These are phyloP conservation scores for Macrophomina pseudophaseolina DNA, from an alignment of 2,329 filamentous ascomycete genomes.

Conservation along the genomic window DNA sequence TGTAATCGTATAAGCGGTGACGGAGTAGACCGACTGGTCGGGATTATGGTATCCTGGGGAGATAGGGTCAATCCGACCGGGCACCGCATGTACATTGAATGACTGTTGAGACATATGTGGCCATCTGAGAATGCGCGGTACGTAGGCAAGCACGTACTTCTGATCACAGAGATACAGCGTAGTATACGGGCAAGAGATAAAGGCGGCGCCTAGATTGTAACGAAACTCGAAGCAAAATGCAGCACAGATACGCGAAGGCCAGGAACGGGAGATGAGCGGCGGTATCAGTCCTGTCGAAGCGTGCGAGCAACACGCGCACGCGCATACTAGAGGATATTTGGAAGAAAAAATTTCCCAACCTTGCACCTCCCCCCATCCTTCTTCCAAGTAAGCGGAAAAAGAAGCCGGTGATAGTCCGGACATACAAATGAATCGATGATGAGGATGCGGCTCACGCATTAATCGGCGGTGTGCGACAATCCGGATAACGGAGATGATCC, in stretches of 20 bases:
- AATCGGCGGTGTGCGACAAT: background rate
- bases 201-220: background rate
- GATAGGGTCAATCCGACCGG: background rate
- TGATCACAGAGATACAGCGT: background rate
- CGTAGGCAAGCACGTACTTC: background rate
- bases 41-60: background rate
- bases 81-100: conserved; percentile 1
- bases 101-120: background rate
- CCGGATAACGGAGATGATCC: background rate
- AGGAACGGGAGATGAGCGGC: background rate
- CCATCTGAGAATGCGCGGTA: background rate
- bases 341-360: background rate
- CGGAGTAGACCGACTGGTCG: background rate
- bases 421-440: no score
- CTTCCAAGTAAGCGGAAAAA: no score
- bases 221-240: background rate
- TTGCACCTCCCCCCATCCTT: no score
- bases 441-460: background rate
- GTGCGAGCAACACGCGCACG: background rate
- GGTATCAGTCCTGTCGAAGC: background rate
- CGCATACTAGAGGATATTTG: background rate
- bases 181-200: background rate
- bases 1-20: conserved; percentile 6
- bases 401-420: no score
- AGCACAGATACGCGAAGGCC: background rate